These are phyloP conservation scores for Blastobotrys petasosporus DNA, from an alignment of 1,139 yeast species.

Conservation along the genomic window DNA sequence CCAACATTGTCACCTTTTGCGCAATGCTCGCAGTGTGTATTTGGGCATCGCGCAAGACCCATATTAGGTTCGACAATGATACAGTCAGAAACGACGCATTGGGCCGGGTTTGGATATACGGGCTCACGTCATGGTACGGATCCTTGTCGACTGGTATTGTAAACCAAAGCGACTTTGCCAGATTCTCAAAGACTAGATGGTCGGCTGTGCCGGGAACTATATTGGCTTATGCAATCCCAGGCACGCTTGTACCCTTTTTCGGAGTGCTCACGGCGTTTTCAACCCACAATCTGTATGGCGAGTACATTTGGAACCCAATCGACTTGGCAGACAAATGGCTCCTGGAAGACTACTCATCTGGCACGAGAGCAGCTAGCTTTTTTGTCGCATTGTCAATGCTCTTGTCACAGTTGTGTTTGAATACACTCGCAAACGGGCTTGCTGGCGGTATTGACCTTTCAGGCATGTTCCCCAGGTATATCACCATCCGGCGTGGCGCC, in stretches of 20 bases:
- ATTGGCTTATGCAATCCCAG: conserved; percentile 28
- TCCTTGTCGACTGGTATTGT: conserved; percentile 27
- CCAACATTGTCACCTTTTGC: conserved; percentile 18
- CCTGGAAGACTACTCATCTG: conserved; percentile 16
- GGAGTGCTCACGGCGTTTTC: conserved; percentile 37
- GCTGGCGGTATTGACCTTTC: conserved; percentile 51
- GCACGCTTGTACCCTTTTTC: conserved; percentile 38
- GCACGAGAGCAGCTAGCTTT: conserved; percentile 36
- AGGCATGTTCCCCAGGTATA: conserved; percentile 44
- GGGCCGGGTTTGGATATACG: conserved; percentile 26
- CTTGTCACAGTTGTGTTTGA: conserved; percentile 44
- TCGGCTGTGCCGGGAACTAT: conserved; percentile 25
- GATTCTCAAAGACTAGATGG: conserved; percentile 32
- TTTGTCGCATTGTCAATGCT: conserved; percentile 43
- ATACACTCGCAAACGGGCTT: conserved; percentile 45
- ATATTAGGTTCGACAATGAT: conserved; percentile 1
- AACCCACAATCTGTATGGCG: conserved; percentile 29
- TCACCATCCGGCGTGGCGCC: conserved; percentile 49
- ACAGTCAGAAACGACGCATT: background rate
- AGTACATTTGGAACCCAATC: conserved; percentile 18
- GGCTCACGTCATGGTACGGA: conserved; percentile 25
- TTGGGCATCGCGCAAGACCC: conserved; percentile 15
- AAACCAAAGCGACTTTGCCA: conserved; percentile 42
- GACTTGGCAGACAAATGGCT: conserved; percentile 19
- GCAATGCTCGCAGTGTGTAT: conserved; percentile 24